Evolutionary conservation across 306 rosid species (phyloP).

Genomic region (Medicago truncatula): DNA sequence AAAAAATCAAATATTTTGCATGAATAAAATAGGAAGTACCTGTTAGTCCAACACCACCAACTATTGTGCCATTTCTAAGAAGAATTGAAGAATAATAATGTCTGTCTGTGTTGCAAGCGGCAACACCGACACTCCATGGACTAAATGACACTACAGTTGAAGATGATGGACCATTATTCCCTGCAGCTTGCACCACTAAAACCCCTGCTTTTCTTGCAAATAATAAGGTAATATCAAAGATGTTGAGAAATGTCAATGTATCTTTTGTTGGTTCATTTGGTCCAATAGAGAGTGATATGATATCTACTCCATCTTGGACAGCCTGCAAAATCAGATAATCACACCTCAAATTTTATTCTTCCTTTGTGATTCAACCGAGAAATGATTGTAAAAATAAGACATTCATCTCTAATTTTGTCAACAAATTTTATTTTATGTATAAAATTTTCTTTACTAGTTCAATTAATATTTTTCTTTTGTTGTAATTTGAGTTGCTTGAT

Average conservation of each 20-base stretch:
- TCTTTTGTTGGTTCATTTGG: slow-evolving; percentile 71
- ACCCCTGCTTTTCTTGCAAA: slow-evolving; percentile 82
- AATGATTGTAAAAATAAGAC: neutral
- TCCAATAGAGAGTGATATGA: slow-evolving; percentile 75
- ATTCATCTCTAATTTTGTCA: neutral
- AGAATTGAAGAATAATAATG: slow-evolving; percentile 55
- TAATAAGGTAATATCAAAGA: slow-evolving; percentile 63
- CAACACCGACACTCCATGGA: slow-evolving; percentile 82
- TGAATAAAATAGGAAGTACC: slow-evolving; percentile 38
- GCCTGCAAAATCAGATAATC: slow-evolving; percentile 53
- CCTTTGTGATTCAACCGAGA: neutral
- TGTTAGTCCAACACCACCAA: slow-evolving; percentile 69
- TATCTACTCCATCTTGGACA: slow-evolving; percentile 78
- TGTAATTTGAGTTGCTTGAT: neutral
- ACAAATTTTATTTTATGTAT: neutral
- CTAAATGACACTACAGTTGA: slow-evolving; percentile 73
- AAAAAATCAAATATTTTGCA: neutral
- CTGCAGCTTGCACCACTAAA: slow-evolving; percentile 84
- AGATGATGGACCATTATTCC: slow-evolving; percentile 75
- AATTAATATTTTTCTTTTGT: neutral
- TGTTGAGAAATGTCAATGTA: slow-evolving; percentile 60
- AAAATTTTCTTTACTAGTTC: neutral
- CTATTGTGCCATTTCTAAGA: slow-evolving; percentile 65
- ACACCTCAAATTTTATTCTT: neutral
- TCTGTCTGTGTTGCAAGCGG: slow-evolving; percentile 73